Base-by-base conservation (phyloP, 192 early-diverging fungal species). In the Coemansia sp. region DNA sequence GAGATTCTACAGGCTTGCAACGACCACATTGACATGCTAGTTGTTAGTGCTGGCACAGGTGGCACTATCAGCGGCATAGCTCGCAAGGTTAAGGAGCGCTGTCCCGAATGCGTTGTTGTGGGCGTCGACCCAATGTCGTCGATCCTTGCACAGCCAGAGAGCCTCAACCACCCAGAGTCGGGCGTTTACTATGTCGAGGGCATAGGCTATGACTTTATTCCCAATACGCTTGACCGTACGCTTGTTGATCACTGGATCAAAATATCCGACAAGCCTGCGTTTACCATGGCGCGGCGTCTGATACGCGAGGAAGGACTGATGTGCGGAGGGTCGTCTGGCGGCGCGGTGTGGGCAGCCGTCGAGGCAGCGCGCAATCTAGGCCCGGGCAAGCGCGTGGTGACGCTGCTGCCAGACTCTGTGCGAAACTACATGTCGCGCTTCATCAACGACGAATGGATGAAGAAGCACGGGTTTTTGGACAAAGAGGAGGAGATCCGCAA, bases 381-480 rank as follows among this genome's bases (percentile, higher is more conserved):
- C 66, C 85, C 91, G 42, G 95, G 94, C 55, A 90, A 97, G 80
- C 87, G 94, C 56, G 91, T 90, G 72, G 96, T 98, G 68, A 95
- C 98, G 10, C 79, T 99, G n/a, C 78, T 99, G 54, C 91, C 98
- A 40, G 98, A 99, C 84, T 96, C 96, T 12, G 95, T 98, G 64
- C 88, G 97, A 63, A 99, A 99, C 87, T 99, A 98, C 88, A 99
- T 99, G 97, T 94, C 95, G 72, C 98, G 98, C 81, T 96, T 97
- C 85, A 89, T 99, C 75, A 95, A 92, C 80, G 97, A 98, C 77
- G 92, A 91, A 45, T 99, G 96, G 97, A 98, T 99, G 96, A 87
- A 88, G 64, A 74, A 76, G 59, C 88, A 90, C 77, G 94, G 92
- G 49, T 99, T 95, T 86, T 86, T 91, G 46, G 97, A 99, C 75